phyloP scores from a whole-genome alignment of 805 yeast genomes.

The Isabelozyma gotoi region DNA sequence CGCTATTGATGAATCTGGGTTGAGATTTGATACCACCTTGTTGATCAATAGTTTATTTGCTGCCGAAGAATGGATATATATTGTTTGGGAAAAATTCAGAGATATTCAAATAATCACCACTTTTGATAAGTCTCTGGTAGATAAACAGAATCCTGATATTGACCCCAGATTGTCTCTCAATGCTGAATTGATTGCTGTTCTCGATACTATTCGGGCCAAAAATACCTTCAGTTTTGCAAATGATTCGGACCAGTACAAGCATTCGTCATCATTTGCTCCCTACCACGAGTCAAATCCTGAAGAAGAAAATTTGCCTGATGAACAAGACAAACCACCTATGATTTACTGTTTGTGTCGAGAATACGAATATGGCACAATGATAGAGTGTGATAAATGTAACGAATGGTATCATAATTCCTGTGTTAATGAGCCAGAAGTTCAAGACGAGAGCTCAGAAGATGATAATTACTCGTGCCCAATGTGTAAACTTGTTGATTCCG shows the following conservation, averaged over 20 bases:
- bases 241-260: slow-evolving; percentile 24
- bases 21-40: slow-evolving; percentile 12
- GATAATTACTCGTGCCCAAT: slow-evolving; percentile 31
- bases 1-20: slow-evolving; percentile 19
- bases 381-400: slow-evolving; percentile 66
- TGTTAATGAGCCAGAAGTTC: slow-evolving; percentile 29
- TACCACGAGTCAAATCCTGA: slow-evolving; percentile 6
- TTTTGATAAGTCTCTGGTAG: slow-evolving; percentile 6
- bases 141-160: slow-evolving; percentile 1
- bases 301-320: not conserved
- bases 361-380: slow-evolving; percentile 60
- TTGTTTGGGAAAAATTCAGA: slow-evolving; percentile 13
- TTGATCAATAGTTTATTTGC: slow-evolving; percentile 13
- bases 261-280: slow-evolving; percentile 22
- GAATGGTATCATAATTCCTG: slow-evolving; percentile 74
- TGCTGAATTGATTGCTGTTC: slow-evolving; percentile 16
- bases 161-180: slow-evolving; percentile 18
- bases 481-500: slow-evolving; percentile 25
- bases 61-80: slow-evolving; percentile 23
- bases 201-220: slow-evolving; percentile 18
- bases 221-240: slow-evolving; percentile 22
- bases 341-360: slow-evolving; percentile 64
- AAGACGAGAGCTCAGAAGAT: slow-evolving; percentile 12
- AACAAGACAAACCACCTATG: slow-evolving; percentile 13
- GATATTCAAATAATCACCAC: slow-evolving; percentile 14